Evolutionary conservation across 164 flowering plant species (phyloP).

Genomic region (Paratinospora sagittata): DNA sequence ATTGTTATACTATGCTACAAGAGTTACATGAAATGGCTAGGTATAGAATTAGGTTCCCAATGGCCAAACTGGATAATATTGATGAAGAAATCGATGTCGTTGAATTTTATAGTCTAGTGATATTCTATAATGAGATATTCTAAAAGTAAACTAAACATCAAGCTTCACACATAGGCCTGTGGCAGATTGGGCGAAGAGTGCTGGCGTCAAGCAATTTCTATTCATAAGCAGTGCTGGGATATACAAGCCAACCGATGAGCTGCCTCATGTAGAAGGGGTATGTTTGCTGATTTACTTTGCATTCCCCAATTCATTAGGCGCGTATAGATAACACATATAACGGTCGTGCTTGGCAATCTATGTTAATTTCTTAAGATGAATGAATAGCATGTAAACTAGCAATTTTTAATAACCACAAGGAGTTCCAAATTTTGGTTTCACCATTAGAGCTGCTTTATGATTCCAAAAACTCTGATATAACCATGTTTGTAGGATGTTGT

Average conservation of each 20-base stretch:
- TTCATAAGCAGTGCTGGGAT: slow-evolving; percentile 98
- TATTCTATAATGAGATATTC: not conserved
- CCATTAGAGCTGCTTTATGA: not conserved
- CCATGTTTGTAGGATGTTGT: slow-evolving; percentile 58
- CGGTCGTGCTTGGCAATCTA: not conserved
- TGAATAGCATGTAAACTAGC: not conserved
- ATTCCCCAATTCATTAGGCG: not conserved
- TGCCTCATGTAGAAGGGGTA: slow-evolving; percentile 99
- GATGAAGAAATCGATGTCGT: not conserved
- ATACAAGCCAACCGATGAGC: slow-evolving; percentile 85
- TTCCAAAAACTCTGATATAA: not conserved
- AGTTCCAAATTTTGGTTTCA: not conserved
- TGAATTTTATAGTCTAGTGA: not conserved
- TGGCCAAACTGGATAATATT: not conserved
- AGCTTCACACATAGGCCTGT: slow-evolving; percentile 61
- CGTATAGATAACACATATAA: not conserved
- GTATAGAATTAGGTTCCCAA: too few relatives aligned
- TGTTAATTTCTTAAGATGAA: too few relatives aligned
- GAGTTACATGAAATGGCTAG: not conserved
- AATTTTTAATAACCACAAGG: not conserved
- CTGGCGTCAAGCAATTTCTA: slow-evolving; percentile 77
- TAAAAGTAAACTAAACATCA: slow-evolving; percentile 5
- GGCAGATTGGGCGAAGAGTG: slow-evolving; percentile 86
- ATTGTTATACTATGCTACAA: too few relatives aligned
- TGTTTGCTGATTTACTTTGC: slow-evolving; percentile 5